A percentile compares a stretch with the other conserved stretches of the same genome.
Evolutionary conservation across 306 rosid species (phyloP).

Genomic region (Sphenostylis stenocarpa): DNA sequence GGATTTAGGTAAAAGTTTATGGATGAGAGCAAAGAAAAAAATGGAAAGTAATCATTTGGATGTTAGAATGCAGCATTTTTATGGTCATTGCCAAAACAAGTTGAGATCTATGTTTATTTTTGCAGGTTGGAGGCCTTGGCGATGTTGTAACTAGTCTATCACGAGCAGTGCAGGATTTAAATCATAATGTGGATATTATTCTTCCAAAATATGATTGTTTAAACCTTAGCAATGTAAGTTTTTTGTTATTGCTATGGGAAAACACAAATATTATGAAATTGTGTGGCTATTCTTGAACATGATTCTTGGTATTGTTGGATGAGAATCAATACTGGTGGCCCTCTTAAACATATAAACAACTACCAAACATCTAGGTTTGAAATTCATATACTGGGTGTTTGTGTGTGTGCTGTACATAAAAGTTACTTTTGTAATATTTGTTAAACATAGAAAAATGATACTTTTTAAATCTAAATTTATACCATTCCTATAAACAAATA

Average conservation of each 20-base stretch:
- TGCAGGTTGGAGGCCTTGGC: conserved; percentile 96
- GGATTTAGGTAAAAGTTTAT: too few species aligned
- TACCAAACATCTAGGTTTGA: conserved; percentile 3
- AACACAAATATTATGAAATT: conserved; percentile 2
- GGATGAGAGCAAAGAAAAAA: too few species aligned
- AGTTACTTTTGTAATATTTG: neutral
- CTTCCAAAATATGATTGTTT: conserved; percentile 89
- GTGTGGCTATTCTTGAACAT: conserved; percentile 8
- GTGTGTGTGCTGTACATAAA: neutral
- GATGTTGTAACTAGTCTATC: conserved; percentile 90
- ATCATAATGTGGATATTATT: conserved; percentile 72
- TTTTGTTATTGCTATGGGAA: conserved; percentile 31
- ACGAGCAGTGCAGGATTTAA: conserved; percentile 80
- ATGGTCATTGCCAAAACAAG: too few species aligned
- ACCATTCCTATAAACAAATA: too few species aligned
- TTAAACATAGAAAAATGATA: too few species aligned
- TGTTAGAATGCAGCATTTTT: too few species aligned
- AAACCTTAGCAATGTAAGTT: conserved; percentile 74
- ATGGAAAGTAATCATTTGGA: too few species aligned
- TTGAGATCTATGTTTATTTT: too few species aligned
- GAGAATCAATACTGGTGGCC: neutral
- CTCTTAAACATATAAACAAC: neutral
- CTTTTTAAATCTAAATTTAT: too few species aligned
- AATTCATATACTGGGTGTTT: neutral
- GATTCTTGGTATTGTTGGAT: neutral